Conservation (phyloP, 75 land plant genomes). For the Pinus albicaulis region DNA sequence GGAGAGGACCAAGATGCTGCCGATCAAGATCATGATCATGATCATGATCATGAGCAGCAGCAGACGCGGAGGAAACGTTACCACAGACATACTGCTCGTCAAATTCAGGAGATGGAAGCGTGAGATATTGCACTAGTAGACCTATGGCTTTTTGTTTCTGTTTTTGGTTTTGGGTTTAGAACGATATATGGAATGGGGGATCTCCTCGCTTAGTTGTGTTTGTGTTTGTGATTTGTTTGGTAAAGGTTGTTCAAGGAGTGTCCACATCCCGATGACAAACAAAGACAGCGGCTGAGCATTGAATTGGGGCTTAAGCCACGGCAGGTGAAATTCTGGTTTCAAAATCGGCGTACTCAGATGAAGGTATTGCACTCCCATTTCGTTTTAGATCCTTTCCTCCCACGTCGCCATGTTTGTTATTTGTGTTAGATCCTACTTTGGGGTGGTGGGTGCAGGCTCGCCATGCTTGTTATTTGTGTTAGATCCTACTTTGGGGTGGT, state of each 20-base stretch:
- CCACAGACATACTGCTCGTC: conserved; percentile 73
- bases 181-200: too few relatives aligned
- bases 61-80: conserved; percentile 54
- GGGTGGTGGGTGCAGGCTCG: conserved; percentile 55
- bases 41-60: conserved; percentile 1
- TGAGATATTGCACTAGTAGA: conserved; percentile 11
- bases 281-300: conserved; percentile 44
- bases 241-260: conserved; percentile 51
- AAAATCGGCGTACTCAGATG: conserved; percentile 55
- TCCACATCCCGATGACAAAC: conserved; percentile 65
- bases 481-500: too few relatives aligned
- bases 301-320: conserved; percentile 46
- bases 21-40: conserved; percentile 14
- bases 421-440: too few relatives aligned
- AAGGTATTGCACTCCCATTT: conserved; percentile 16
- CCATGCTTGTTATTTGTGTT: too few relatives aligned
- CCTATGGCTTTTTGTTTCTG: background rate
- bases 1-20: conserved; percentile 39
- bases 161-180: too few relatives aligned
- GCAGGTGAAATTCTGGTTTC: conserved; percentile 66
- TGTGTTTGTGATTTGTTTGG: too few relatives aligned
- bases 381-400: too few relatives aligned
- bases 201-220: too few relatives aligned
- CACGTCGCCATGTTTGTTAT: too few relatives aligned
- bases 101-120: conserved; percentile 81